A percentile compares a stretch with the other conserved stretches of the same genome.
Evolutionary conservation across 768 basidiomycete species (phyloP).

Genomic region (Aureoboletus auriporus): DNA sequence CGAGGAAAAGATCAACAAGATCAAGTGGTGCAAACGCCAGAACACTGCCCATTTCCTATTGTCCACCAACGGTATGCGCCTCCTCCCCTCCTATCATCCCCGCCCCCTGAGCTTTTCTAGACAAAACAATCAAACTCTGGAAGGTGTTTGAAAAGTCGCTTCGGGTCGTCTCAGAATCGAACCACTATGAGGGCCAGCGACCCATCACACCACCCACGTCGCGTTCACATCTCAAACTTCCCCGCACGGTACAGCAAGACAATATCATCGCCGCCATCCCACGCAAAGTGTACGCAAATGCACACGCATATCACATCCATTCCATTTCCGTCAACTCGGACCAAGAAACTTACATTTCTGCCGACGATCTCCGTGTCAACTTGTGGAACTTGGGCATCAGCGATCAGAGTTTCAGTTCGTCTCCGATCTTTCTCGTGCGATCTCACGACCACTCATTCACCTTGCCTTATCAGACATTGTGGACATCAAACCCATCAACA

Average conservation of each 20-base stretch:
- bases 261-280: slow-evolving; percentile 98
- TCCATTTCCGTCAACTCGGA: slow-evolving; percentile 99
- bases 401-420: slow-evolving; percentile 98
- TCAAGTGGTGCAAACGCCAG: slow-evolving; percentile 99
- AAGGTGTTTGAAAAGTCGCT: slow-evolving; percentile 99
- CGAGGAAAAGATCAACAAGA: slow-evolving; percentile 99
- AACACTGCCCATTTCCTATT: slow-evolving; percentile 96
- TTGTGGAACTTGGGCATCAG: slow-evolving; percentile 98
- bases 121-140: slow-evolving; percentile 99
- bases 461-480: slow-evolving; percentile 74
- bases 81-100: neutral
- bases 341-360: slow-evolving; percentile 98
- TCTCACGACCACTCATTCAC: slow-evolving; percentile 3
- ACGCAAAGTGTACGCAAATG: slow-evolving; percentile 97
- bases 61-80: slow-evolving; percentile 84
- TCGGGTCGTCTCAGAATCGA: slow-evolving; percentile 94
- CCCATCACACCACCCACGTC: slow-evolving; percentile 58
- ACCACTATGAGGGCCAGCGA: slow-evolving; percentile 79
- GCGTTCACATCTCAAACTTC: slow-evolving; percentile 69
- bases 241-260: slow-evolving; percentile 91
- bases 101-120: slow-evolving; percentile 37
- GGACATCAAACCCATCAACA: slow-evolving; percentile 99
- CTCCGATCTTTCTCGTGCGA: neutral
- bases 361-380: slow-evolving; percentile 97
- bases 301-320: slow-evolving; percentile 99